phyloP scores from a whole-genome alignment of 805 yeast species.

The Ogataea chonburiensis region DNA sequence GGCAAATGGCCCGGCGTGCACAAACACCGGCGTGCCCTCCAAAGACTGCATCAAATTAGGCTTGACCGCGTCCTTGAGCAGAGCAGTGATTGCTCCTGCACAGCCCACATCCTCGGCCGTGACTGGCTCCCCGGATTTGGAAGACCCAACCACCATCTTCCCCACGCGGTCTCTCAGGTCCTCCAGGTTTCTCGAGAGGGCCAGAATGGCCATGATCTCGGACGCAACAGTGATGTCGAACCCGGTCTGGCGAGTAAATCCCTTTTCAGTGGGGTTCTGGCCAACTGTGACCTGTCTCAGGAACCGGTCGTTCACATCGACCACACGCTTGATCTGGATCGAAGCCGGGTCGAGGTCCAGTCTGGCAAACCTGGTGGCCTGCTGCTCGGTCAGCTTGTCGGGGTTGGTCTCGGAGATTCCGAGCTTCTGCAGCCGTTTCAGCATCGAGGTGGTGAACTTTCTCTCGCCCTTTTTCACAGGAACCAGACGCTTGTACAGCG shows the following conservation, averaged over 20 bases:
- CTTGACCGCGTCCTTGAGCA: conserved; percentile 77
- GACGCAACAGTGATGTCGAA: conserved; percentile 85
- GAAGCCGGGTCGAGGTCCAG: conserved; percentile 76
- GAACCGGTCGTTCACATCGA: conserved; percentile 80
- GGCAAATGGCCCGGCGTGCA: conserved; percentile 89
- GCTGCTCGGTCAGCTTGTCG: conserved; percentile 68
- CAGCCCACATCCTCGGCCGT: conserved; percentile 84
- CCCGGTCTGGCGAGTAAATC: conserved; percentile 69
- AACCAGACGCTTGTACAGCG: conserved; percentile 71
- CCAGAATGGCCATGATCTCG: conserved; percentile 83
- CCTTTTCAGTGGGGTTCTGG: conserved; percentile 79
- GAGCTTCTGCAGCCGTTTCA: conserved; percentile 61
- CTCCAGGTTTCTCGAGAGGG: conserved; percentile 64
- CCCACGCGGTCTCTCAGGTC: conserved; percentile 78
- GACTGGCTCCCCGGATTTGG: conserved; percentile 65
- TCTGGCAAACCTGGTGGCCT: conserved; percentile 60
- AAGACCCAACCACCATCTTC: conserved; percentile 69
- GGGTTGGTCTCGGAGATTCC: conserved; percentile 72
- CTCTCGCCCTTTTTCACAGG: conserved; percentile 73
- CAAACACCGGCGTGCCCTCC: conserved; percentile 85
- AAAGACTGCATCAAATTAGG: conserved; percentile 86
- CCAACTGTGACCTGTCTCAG: conserved; percentile 77
- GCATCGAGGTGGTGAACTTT: conserved; percentile 65
- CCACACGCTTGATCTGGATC: conserved; percentile 81
- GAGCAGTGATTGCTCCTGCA: conserved; percentile 83